phyloP scores from a whole-genome alignment of 1,139 yeast species.

The Pichia sp. region DNA sequence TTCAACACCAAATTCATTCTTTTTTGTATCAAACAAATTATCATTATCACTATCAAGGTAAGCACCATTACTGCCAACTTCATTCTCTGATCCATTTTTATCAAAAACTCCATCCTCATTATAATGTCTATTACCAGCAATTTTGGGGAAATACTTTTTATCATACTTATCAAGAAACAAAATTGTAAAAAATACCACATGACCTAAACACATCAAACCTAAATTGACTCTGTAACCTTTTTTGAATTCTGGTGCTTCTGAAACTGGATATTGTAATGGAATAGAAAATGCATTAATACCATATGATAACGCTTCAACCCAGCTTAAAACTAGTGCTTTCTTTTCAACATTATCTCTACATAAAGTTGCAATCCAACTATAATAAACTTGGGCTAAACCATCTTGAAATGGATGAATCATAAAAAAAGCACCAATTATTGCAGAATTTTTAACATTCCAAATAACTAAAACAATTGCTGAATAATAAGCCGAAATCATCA shows the following conservation, averaged over 20 bases:
- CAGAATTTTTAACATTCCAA: background rate
- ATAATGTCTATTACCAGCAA: slow-evolving; percentile 15
- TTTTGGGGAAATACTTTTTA: slow-evolving; percentile 11
- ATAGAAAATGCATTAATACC: slow-evolving; percentile 42
- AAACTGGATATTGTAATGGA: slow-evolving; percentile 42
- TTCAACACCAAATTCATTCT: background rate
- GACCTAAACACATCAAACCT: slow-evolving; percentile 29
- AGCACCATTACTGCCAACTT: too few species aligned
- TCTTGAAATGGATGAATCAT: background rate
- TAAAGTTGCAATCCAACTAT: slow-evolving; percentile 44
- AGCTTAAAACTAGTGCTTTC: slow-evolving; percentile 42
- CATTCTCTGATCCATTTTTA: background rate
- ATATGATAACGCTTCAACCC: slow-evolving; percentile 45
- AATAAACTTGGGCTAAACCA: slow-evolving; percentile 34
- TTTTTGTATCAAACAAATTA: background rate
- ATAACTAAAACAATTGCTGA: background rate
- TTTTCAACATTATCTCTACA: slow-evolving; percentile 41
- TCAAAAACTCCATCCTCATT: background rate
- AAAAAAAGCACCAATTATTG: slow-evolving; percentile 12
- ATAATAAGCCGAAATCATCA: background rate
- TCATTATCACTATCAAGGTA: background rate
- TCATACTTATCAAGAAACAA: slow-evolving; percentile 20
- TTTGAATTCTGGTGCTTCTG: slow-evolving; percentile 39
- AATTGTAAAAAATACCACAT: slow-evolving; percentile 9
- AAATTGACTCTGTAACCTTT: slow-evolving; percentile 47